phyloP scores from a whole-genome alignment of 106 monocot genomes.

The Dioscorea zingiberensis region DNA sequence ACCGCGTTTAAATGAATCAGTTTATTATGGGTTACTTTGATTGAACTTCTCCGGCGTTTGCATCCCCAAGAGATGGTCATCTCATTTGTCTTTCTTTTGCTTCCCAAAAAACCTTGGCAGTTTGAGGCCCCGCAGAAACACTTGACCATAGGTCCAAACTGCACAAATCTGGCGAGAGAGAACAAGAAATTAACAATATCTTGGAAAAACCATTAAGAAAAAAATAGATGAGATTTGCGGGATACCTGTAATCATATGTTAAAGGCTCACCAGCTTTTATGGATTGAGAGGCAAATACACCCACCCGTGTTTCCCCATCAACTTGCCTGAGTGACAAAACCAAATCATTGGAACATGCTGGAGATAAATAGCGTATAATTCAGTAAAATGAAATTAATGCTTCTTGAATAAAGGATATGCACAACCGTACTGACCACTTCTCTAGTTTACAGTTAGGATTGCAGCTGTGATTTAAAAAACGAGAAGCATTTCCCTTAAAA shows the following conservation, averaged over 20 bases:
- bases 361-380: too few relatives aligned
- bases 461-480: conserved; percentile 96
- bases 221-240: neutral
- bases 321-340: conserved; percentile 60
- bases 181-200: neutral
- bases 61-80: conserved; percentile 23
- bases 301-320: conserved; percentile 95
- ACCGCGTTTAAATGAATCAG: too few relatives aligned
- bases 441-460: conserved; percentile 96
- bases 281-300: conserved; percentile 80
- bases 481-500: conserved; percentile 90
- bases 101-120: conserved; percentile 86
- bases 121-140: conserved; percentile 74
- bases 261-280: conserved; percentile 75
- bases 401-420: too few relatives aligned
- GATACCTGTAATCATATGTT: conserved; percentile 96
- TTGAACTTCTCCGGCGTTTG: conserved; percentile 25
- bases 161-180: conserved; percentile 54
- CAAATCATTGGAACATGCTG: neutral
- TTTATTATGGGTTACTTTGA: too few relatives aligned
- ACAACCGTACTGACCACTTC: conserved; percentile 59
- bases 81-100: conserved; percentile 41
- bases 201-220: neutral
- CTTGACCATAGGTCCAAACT: conserved; percentile 77
- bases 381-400: too few relatives aligned